Conservation (phyloP, 2,329 filamentous ascomycete genomes). For the Cylindrodendrum hubeiense region DNA sequence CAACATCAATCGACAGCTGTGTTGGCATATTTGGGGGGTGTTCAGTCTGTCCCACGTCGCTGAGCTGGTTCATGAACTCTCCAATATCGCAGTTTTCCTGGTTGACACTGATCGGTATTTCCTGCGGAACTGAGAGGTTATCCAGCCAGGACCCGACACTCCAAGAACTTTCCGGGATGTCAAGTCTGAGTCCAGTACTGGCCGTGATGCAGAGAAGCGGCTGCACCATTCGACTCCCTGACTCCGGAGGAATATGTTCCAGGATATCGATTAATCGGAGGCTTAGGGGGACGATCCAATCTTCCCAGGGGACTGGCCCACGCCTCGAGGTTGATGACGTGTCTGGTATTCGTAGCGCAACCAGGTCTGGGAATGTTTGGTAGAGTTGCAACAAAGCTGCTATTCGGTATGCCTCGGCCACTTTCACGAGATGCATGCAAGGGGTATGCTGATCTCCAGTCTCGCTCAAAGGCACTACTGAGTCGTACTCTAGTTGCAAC, state of each 20-base stretch:
- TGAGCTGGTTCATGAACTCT: conserved; percentile 24
- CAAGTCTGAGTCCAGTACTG: conserved; percentile 49
- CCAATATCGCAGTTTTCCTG: conserved; percentile 20
- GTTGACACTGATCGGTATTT: conserved; percentile 6
- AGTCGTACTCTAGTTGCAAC: conserved; percentile 46
- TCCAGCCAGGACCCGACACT: conserved; percentile 1
- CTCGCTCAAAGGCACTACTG: conserved; percentile 30
- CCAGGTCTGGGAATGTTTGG: conserved; percentile 54
- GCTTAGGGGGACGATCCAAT: conserved; percentile 52
- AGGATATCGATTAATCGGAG: conserved; percentile 50
- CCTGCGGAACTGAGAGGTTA: not conserved
- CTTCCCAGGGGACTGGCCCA: conserved; percentile 48
- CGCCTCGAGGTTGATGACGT: conserved; percentile 20
- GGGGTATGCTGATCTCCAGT: conserved; percentile 50
- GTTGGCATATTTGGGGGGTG: conserved; percentile 33
- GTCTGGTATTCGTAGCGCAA: conserved; percentile 46
- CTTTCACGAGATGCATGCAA: conserved; percentile 47
- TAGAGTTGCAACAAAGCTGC: conserved; percentile 55
- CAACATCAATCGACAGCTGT: conserved; percentile 51
- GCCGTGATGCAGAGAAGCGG: conserved; percentile 53
- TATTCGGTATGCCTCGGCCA: conserved; percentile 55
- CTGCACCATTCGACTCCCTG: conserved; percentile 52
- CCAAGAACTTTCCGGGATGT: conserved; percentile 24
- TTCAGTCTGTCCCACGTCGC: conserved; percentile 15
- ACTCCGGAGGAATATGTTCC: conserved; percentile 50